phyloP scores from a whole-genome alignment of 1,139 yeast genomes.

The Lodderomyces parapsilosis region DNA sequence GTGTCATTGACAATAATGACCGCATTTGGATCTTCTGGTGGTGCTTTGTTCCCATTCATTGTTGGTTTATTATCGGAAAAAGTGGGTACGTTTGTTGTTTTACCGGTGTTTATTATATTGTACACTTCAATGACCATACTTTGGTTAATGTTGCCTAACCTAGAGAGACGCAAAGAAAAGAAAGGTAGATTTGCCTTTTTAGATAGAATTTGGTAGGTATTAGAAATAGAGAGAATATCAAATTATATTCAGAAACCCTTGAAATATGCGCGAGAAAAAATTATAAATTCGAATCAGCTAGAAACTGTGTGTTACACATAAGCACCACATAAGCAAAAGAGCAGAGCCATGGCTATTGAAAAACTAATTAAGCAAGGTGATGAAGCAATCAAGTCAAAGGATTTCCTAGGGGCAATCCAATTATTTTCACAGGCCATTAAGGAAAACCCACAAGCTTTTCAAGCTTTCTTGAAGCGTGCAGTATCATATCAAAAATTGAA shows the following conservation, averaged over 20 bases:
- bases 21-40: slow-evolving; percentile 63
- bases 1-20: slow-evolving; percentile 54
- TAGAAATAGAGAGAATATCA: not conserved
- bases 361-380: slow-evolving; percentile 38
- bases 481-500: slow-evolving; percentile 55
- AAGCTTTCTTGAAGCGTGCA: slow-evolving; percentile 54
- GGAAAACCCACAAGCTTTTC: slow-evolving; percentile 48
- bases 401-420: slow-evolving; percentile 37
- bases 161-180: slow-evolving; percentile 18
- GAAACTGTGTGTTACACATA: not conserved
- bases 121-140: slow-evolving; percentile 34
- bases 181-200: slow-evolving; percentile 16
- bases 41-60: slow-evolving; percentile 57
- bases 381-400: slow-evolving; percentile 25
- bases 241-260: not conserved
- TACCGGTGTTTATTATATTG: slow-evolving; percentile 49
- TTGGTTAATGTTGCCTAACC: slow-evolving; percentile 50
- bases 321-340: not conserved
- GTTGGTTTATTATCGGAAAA: slow-evolving; percentile 54
- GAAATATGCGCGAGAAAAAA: not conserved
- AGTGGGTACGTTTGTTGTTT: slow-evolving; percentile 53
- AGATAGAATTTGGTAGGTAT: slow-evolving; percentile 22
- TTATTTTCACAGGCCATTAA: slow-evolving; percentile 30
- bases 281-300: not conserved
- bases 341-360: slow-evolving; percentile 40